A percentile compares a stretch with the other conserved stretches of the same genome.
Evolutionary conservation across 2,329 filamentous ascomycete genomes (phyloP).

Genomic region (Bipolaris oryzae): DNA sequence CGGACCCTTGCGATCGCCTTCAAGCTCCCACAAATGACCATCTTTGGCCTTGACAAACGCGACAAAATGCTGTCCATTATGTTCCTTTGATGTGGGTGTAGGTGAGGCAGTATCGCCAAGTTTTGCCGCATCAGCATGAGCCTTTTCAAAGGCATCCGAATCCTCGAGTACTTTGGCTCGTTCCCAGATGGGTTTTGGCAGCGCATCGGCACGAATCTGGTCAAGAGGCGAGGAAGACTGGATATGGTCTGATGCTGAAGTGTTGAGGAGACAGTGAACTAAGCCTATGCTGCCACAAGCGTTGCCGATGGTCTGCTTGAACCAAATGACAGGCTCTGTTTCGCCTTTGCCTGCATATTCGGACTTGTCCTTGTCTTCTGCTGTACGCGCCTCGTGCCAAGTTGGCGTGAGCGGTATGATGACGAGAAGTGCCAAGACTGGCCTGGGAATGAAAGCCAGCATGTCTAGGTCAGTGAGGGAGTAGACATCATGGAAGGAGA

Average conservation of each 20-base stretch:
- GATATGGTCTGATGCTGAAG: constrained; percentile 53
- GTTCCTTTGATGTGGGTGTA: constrained; percentile 33
- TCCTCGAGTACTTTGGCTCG: constrained; percentile 61
- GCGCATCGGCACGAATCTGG: constrained; percentile 52
- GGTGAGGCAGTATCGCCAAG: constrained; percentile 51
- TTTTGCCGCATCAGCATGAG: constrained; percentile 51
- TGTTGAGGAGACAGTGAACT: constrained; percentile 61
- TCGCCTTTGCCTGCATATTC: constrained; percentile 56
- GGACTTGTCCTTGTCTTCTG: constrained; percentile 49
- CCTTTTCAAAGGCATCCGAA: constrained; percentile 51
- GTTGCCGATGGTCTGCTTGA: constrained; percentile 63
- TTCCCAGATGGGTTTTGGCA: constrained; percentile 52
- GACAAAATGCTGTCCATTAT: constrained; percentile 53
- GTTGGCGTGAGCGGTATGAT: constrained; percentile 55
- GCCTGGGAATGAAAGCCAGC: constrained; percentile 58
- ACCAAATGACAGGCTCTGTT: constrained; percentile 63
- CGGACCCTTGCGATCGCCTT: constrained; percentile 53
- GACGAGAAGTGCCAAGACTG: constrained; percentile 61
- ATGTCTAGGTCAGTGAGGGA: constrained; percentile 58
- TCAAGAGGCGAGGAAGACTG: constrained; percentile 52
- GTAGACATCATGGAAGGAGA: constrained; percentile 62
- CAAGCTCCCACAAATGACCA: constrained; percentile 56
- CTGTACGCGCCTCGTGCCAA: constrained; percentile 49
- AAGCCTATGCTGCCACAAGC: constrained; percentile 65
- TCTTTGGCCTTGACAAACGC: constrained; percentile 55